phyloP scores from a whole-genome alignment of 2,329 filamentous ascomycete species.

The Emmonsiellopsis sp. region DNA sequence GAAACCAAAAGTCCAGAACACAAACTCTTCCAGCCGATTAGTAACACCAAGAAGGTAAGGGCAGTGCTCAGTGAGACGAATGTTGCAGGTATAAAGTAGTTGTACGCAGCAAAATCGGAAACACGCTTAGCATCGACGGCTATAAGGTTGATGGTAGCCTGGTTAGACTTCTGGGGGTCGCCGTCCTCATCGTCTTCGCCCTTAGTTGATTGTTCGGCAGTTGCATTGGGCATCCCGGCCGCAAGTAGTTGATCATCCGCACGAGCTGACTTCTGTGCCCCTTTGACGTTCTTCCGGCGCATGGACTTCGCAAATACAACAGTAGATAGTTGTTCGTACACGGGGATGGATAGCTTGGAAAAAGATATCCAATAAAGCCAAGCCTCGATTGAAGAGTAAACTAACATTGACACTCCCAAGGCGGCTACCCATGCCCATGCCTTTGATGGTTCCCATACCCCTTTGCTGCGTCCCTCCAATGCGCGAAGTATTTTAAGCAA shows the following conservation, averaged over 20 bases:
- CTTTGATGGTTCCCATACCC: conserved; percentile 39
- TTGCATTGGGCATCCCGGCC: conserved; percentile 21
- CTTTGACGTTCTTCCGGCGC: conserved; percentile 67
- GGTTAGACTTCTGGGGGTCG: conserved; percentile 49
- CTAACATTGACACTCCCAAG: conserved; percentile 51
- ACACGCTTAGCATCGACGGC: conserved; percentile 66
- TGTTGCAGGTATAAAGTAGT: conserved; percentile 55
- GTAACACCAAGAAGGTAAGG: conserved; percentile 54
- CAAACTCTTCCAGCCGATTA: conserved; percentile 64
- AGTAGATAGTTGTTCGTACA: conserved; percentile 60
- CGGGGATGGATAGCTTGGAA: conserved; percentile 52
- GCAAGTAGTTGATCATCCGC: conserved; percentile 15
- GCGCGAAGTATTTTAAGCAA: conserved; percentile 56
- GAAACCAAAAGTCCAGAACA: conserved; percentile 57
- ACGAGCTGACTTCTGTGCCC: conserved; percentile 33
- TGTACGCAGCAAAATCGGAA: conserved; percentile 57
- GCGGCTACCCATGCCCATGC: conserved; percentile 61
- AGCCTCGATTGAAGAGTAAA: conserved; percentile 49
- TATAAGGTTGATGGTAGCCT: conserved; percentile 67
- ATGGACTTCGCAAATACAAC: conserved; percentile 70
- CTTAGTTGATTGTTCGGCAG: conserved; percentile 20
- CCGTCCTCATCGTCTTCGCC: conserved; percentile 29
- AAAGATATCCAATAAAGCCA: conserved; percentile 60
- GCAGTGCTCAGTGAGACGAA: conserved; percentile 56
- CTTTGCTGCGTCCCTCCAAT: conserved; percentile 48